Evolutionary conservation across 1,139 yeast genomes (phyloP).

Genomic region (Pichia sp.): DNA sequence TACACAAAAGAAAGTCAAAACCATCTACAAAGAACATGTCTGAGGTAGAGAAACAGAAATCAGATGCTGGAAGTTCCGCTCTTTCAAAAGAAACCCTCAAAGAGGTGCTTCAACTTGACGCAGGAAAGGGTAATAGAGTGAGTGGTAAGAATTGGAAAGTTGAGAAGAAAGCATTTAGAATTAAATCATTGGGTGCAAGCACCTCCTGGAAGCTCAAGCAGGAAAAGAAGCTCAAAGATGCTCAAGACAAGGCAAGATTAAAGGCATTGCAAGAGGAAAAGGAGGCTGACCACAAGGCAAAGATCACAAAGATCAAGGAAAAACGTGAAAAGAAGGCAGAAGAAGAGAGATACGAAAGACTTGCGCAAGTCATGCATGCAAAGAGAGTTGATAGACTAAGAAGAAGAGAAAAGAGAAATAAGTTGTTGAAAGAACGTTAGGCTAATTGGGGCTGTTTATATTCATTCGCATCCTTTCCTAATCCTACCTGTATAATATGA

Average conservation of each 20-base stretch:
- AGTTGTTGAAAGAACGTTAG: constrained; percentile 52
- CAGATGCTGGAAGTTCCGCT: too few relatives aligned
- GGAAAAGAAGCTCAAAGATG: constrained; percentile 24
- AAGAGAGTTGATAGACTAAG: constrained; percentile 73
- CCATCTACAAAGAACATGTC: neutral
- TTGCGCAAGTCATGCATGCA: constrained; percentile 70
- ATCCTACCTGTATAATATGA: too few relatives aligned
- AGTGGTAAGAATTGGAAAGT: constrained; percentile 48
- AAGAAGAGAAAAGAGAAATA: constrained; percentile 77
- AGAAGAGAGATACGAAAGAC: constrained; percentile 61
- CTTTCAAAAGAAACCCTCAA: constrained; percentile 8
- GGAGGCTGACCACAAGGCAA: constrained; percentile 41
- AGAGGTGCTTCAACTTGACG: constrained; percentile 23
- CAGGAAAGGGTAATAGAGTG: constrained; percentile 39
- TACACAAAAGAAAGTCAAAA: too few relatives aligned
- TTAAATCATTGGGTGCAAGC: constrained; percentile 29
- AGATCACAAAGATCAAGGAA: constrained; percentile 50
- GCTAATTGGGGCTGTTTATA: too few relatives aligned
- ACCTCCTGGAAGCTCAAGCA: constrained; percentile 23
- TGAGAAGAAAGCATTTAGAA: constrained; percentile 42
- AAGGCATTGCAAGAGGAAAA: constrained; percentile 58
- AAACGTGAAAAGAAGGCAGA: constrained; percentile 66
- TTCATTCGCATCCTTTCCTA: too few relatives aligned
- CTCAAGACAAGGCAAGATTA: constrained; percentile 28
- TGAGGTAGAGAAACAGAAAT: too few relatives aligned